Conservation (phyloP, 2,329 filamentous ascomycete genomes). For the Rhexocercosporidium sp. region DNA sequence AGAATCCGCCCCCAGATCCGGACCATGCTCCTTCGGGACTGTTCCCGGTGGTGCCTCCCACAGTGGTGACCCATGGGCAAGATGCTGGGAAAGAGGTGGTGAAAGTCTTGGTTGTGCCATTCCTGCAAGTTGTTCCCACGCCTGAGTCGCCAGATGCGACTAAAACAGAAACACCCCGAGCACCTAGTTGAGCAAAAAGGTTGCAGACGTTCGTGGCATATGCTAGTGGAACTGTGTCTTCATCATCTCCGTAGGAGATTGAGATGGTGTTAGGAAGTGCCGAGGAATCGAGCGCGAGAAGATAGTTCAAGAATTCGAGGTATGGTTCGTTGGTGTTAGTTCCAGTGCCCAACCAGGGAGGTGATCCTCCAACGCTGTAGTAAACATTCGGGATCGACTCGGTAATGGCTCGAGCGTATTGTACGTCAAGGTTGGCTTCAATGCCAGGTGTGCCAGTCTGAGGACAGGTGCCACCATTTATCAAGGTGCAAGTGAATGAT, state of each 20-base stretch:
- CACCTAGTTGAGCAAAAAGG: constrained; percentile 58
- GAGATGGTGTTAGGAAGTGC: constrained; percentile 64
- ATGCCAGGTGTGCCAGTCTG: constrained; percentile 25
- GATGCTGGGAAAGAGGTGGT: constrained; percentile 53
- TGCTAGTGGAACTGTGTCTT: constrained; percentile 55
- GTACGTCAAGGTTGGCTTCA: constrained; percentile 66
- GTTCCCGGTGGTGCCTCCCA: constrained; percentile 46
- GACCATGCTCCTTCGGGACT: constrained; percentile 35
- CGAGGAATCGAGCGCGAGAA: constrained; percentile 55
- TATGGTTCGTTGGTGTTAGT: constrained; percentile 71
- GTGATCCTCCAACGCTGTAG: constrained; percentile 62
- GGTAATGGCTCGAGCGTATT: constrained; percentile 60
- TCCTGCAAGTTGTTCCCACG: constrained; percentile 43
- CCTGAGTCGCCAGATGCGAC: constrained; percentile 56
- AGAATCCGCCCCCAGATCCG: constrained; percentile 49
- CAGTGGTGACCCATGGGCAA: constrained; percentile 57
- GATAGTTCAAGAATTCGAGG: constrained; percentile 63
- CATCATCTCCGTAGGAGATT: constrained; percentile 61
- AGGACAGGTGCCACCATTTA: constrained; percentile 42
- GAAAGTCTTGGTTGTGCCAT: constrained; percentile 50
- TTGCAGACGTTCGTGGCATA: constrained; percentile 59
- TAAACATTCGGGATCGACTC: constrained; percentile 59
- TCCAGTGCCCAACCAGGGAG: constrained; percentile 52
- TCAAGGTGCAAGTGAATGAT: constrained; percentile 43
- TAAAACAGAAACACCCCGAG: constrained; percentile 54